Percentiles rank a stretch among this genome's conserved stretches.
Evolutionary conservation across 768 basidiomycete species (phyloP).

Genomic region (Grammothele lineata): DNA sequence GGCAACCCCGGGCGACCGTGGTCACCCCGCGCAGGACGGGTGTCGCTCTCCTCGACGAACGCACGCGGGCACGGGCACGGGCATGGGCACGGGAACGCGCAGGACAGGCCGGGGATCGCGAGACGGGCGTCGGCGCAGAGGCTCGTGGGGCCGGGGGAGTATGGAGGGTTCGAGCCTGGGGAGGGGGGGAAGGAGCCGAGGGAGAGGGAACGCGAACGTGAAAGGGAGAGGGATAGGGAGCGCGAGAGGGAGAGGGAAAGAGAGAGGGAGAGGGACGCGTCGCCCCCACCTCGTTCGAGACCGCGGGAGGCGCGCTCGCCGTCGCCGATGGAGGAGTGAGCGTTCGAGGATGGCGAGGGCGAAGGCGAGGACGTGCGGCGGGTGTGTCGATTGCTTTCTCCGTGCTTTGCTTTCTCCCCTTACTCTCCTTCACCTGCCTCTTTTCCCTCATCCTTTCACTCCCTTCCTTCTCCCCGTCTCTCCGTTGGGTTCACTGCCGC

Average conservation of each 20-base stretch:
- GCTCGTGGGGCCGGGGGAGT: background rate
- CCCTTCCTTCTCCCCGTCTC: background rate
- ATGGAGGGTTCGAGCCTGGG: background rate
- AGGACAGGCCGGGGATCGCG: no score
- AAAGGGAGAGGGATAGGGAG: slow-evolving; percentile 2
- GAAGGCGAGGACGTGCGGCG: background rate
- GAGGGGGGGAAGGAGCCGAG: slow-evolving; percentile 5
- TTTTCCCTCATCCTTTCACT: background rate
- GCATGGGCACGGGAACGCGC: background rate
- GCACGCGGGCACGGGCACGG: background rate
- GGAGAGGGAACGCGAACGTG: slow-evolving; percentile 2
- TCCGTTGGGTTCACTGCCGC: background rate
- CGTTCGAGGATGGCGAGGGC: no score
- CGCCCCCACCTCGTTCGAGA: no score
- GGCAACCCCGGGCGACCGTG: background rate
- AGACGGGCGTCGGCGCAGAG: slow-evolving; percentile 4
- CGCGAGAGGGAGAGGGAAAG: slow-evolving; percentile 5
- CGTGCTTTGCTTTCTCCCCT: background rate
- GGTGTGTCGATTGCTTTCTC: background rate
- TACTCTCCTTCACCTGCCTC: background rate
- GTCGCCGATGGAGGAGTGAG: slow-evolving; percentile 11
- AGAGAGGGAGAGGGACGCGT: slow-evolving; percentile 5
- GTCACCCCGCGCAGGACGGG: slow-evolving; percentile 3
- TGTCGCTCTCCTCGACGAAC: slow-evolving; percentile 1
- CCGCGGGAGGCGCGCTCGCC: slow-evolving; percentile 14